These are phyloP conservation scores for Phylloboletellus chloephorus DNA, from an alignment of 1,284 basidiomycete genomes.

Conservation along the genomic window DNA sequence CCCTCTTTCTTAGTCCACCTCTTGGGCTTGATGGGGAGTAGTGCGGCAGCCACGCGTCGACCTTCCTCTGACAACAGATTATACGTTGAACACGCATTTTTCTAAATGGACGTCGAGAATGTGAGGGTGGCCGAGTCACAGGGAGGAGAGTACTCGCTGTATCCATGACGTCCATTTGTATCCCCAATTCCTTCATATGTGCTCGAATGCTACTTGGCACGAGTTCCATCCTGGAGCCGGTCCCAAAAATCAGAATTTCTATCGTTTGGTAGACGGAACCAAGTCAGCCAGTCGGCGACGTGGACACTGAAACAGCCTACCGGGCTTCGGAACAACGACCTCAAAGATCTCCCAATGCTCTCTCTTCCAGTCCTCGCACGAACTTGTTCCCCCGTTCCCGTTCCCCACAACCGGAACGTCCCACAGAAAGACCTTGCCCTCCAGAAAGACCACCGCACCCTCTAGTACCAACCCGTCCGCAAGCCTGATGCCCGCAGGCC, in stretches of 20 bases:
- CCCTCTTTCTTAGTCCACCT: conserved; percentile 17
- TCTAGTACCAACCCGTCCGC: conserved; percentile 73
- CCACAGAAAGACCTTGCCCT: conserved; percentile 88
- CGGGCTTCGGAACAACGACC: conserved; percentile 77
- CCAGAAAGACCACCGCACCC: conserved; percentile 77
- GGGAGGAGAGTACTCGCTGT: conserved; percentile 54
- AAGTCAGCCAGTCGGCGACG: background rate
- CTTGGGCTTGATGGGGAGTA: conserved; percentile 52
- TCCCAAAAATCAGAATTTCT: conserved; percentile 91
- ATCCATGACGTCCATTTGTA: conserved; percentile 92
- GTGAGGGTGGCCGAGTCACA: background rate
- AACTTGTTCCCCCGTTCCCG: background rate
- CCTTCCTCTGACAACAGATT: conserved; percentile 93
- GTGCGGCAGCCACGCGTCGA: conserved; percentile 82
- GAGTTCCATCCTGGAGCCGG: conserved; percentile 68
- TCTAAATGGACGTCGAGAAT: conserved; percentile 11
- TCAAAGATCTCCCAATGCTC: conserved; percentile 81
- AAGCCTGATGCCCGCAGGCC: conserved; percentile 57
- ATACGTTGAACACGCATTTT: conserved; percentile 90
- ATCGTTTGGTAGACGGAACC: background rate
- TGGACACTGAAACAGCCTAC: conserved; percentile 40
- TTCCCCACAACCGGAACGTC: conserved; percentile 54
- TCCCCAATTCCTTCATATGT: conserved; percentile 73
- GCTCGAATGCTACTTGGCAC: conserved; percentile 66
- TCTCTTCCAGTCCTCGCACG: conserved; percentile 61